Percentiles rank a stretch among this genome's conserved stretches.
Evolutionary conservation across 2,329 filamentous ascomycete species (phyloP).

Genomic region (Colletotrichum incanum): DNA sequence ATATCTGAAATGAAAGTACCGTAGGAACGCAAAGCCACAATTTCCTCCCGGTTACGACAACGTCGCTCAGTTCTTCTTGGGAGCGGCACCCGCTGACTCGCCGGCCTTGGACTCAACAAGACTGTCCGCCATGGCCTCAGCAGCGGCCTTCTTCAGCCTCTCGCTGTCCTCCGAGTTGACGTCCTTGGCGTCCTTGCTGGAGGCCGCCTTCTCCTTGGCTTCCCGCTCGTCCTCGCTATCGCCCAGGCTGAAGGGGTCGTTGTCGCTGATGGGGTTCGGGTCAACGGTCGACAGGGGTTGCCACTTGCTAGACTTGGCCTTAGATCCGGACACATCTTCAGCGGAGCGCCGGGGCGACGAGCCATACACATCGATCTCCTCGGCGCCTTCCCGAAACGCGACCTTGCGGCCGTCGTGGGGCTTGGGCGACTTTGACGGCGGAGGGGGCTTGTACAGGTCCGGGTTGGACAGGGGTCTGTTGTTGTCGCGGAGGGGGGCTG

Average conservation of each 20-base stretch:
- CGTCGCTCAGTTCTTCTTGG: conserved; percentile 54
- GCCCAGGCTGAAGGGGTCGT: conserved; percentile 96
- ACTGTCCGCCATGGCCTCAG: conserved; percentile 72
- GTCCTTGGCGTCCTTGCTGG: conserved; percentile 54
- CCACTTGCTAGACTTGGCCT: conserved; percentile 91
- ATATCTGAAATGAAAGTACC: conserved; percentile 43
- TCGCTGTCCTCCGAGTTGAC: conserved; percentile 72
- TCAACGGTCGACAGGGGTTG: conserved; percentile 91
- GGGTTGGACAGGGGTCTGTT: conserved; percentile 81
- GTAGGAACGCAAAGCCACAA: conserved; percentile 17
- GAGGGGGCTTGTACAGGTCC: conserved; percentile 82
- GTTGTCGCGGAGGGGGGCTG: conserved; percentile 67
- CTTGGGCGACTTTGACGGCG: conserved; percentile 67
- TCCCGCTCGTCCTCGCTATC: conserved; percentile 96
- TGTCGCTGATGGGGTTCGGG: conserved; percentile 73
- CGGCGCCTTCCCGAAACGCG: conserved; percentile 74
- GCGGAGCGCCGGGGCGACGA: conserved; percentile 70
- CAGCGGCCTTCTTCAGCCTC: conserved; percentile 76
- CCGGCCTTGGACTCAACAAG: conserved; percentile 62
- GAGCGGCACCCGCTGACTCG: conserved; percentile 48
- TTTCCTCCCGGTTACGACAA: conserved; percentile 3
- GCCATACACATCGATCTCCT: conserved; percentile 86
- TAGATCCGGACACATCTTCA: conserved; percentile 65
- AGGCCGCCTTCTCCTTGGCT: conserved; percentile 72
- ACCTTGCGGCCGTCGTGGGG: conserved; percentile 67